Evolutionary conservation across 352 stramenopile species (phyloP), one percentile per base, ranked within the genome.

Genomic region (Phytophthora meadii): DNA sequence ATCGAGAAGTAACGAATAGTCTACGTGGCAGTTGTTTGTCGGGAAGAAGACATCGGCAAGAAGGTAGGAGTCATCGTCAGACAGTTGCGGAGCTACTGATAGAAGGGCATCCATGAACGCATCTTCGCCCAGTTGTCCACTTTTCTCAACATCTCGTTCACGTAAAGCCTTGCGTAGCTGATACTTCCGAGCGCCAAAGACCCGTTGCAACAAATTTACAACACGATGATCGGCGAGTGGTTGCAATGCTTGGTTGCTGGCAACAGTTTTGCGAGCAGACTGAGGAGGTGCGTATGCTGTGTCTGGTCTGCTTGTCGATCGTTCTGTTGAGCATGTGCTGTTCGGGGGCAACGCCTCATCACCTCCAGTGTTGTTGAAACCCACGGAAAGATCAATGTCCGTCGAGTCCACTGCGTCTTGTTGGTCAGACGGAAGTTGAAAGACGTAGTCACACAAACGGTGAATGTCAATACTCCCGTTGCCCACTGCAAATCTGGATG

Each of bases 61-160:
- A 45, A 82, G 27, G 59, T 93, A 95, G 48, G 75, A 82, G 55
- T 94, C 84, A 19, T 92, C 74, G 40, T 95, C 86, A 6, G 77
- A 84, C 17, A 95, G 72, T 32, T 64, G 54, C 14, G 82, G 81
- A 36, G 87, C 77, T 24, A 94, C 57, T 6, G 72, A 75, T 53
- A 84, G 42, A 46, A 94, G 56, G 3, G 84, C 85, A 44, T 84
- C 76, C 84, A 94, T 93, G 59, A 95, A 94, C 54, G 73, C 81
- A 61, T 93, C 86, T 74, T 94, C 86, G 0, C 58, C 41, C 10
- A 95, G 59, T 25, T 61, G 61, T 0, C 88, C 86, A 30, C 57
- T 83, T 57, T 82, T 88, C 56, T 89, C 67, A 4, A 40, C 42
- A 62, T 94, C 85, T 45, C 69, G 68, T 15, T 90, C 80, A 8